phyloP scores from a whole-genome alignment of 148 eudicot genomes.

The Drosera capensis region DNA sequence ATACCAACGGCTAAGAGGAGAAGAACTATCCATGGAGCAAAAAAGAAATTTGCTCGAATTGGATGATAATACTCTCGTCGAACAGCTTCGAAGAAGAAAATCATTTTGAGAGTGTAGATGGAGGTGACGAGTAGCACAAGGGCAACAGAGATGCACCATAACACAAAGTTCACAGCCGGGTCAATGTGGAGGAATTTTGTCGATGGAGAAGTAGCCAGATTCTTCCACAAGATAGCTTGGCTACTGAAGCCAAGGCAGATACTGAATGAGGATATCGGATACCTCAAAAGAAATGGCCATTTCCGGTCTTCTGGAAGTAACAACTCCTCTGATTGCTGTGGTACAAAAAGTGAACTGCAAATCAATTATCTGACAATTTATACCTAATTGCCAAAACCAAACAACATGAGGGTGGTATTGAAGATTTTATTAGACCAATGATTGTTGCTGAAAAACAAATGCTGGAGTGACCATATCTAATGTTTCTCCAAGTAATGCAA shows the following conservation, averaged over 20 bases:
- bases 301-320: constrained; percentile 68
- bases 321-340: constrained; percentile 66
- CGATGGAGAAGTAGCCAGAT: constrained; percentile 38
- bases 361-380: neutral
- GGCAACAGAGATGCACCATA: constrained; percentile 55
- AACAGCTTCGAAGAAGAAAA: constrained; percentile 84
- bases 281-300: constrained; percentile 96
- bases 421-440: too few relatives aligned
- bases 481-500: too few relatives aligned
- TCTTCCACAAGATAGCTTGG: constrained; percentile 84
- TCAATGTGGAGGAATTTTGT: constrained; percentile 50
- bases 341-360: neutral
- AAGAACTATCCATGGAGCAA: constrained; percentile 71
- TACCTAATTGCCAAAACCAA: neutral
- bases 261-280: constrained; percentile 65
- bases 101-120: constrained; percentile 41
- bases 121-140: constrained; percentile 23
- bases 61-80: constrained; percentile 91
- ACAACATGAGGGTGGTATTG: neutral
- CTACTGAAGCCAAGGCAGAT: constrained; percentile 89
- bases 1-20: constrained; percentile 56
- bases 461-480: too few relatives aligned
- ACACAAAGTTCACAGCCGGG: constrained; percentile 35
- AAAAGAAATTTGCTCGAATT: constrained; percentile 76
- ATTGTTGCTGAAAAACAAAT: too few relatives aligned